A percentile compares a stretch with the other conserved stretches of the same genome.
Evolutionary conservation across 768 basidiomycete genomes (phyloP).

Genomic region (Tylopilus sp.): DNA sequence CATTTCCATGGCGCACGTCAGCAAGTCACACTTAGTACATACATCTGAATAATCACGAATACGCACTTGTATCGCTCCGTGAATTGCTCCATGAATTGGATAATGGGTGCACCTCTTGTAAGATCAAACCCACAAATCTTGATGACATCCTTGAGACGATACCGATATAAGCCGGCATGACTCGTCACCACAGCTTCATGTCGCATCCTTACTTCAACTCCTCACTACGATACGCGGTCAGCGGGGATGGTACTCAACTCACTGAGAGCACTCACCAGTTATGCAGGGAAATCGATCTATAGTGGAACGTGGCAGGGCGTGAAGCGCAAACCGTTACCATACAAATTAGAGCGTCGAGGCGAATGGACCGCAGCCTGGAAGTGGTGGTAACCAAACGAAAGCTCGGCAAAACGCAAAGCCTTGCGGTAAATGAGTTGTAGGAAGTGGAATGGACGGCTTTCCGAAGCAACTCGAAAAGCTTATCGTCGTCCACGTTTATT

Average conservation of each 20-base stretch:
- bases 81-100: too few relatives aligned
- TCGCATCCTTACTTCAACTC: not conserved
- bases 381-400: too few relatives aligned
- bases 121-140: too few relatives aligned
- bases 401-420: not conserved
- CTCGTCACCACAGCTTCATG: not conserved
- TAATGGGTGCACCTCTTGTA: too few relatives aligned
- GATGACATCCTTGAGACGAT: too few relatives aligned
- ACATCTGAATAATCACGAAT: too few relatives aligned
- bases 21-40: too few relatives aligned
- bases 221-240: not conserved
- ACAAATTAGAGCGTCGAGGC: not conserved
- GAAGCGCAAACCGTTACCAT: not conserved
- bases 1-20: too few relatives aligned
- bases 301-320: not conserved
- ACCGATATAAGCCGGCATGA: not conserved
- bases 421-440: slow-evolving; percentile 11
- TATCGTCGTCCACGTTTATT: not conserved
- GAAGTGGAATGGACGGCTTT: slow-evolving; percentile 1
- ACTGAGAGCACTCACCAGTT: not conserved
- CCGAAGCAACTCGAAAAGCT: slow-evolving; percentile 6
- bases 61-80: too few relatives aligned
- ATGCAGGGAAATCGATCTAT: not conserved
- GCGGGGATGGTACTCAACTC: too few relatives aligned
- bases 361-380: too few relatives aligned